Conservation (phyloP, 2,329 filamentous ascomycete genomes). For the Sporothrix pallida region DNA sequence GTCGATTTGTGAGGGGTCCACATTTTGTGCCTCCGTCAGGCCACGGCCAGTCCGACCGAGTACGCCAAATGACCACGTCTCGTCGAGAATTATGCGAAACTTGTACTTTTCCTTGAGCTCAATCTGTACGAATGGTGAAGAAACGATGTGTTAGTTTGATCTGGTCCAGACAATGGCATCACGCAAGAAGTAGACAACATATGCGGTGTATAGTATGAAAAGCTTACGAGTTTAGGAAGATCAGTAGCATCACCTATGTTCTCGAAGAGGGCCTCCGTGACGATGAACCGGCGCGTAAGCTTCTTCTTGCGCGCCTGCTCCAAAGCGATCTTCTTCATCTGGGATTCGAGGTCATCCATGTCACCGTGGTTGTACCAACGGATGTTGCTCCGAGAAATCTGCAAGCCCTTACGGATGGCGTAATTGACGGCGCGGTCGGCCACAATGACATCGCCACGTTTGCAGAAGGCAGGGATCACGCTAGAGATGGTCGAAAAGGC, state of each 20-base stretch:
- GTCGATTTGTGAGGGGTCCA: conserved; percentile 90
- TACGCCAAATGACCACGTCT: conserved; percentile 96
- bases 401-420: conserved; percentile 89
- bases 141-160: neutral
- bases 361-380: conserved; percentile 96
- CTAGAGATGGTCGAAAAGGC: conserved; percentile 96
- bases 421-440: conserved; percentile 94
- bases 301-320: conserved; percentile 86
- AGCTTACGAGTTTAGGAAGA: conserved; percentile 76
- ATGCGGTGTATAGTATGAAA: too few relatives aligned
- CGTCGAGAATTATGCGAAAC: conserved; percentile 95
- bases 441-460: conserved; percentile 95
- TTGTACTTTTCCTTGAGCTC: conserved; percentile 96
- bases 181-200: too few relatives aligned
- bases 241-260: conserved; percentile 83
- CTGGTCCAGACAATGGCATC: too few relatives aligned
- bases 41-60: conserved; percentile 89
- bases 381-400: conserved; percentile 89
- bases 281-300: conserved; percentile 89
- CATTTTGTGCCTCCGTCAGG: conserved; percentile 94
- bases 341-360: conserved; percentile 87
- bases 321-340: conserved; percentile 82
- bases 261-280: conserved; percentile 95
- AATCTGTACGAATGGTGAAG: conserved; percentile 57
- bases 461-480: conserved; percentile 95